phyloP scores from a whole-genome alignment of 1,284 basidiomycete species.

The Vanrija sp. region DNA sequence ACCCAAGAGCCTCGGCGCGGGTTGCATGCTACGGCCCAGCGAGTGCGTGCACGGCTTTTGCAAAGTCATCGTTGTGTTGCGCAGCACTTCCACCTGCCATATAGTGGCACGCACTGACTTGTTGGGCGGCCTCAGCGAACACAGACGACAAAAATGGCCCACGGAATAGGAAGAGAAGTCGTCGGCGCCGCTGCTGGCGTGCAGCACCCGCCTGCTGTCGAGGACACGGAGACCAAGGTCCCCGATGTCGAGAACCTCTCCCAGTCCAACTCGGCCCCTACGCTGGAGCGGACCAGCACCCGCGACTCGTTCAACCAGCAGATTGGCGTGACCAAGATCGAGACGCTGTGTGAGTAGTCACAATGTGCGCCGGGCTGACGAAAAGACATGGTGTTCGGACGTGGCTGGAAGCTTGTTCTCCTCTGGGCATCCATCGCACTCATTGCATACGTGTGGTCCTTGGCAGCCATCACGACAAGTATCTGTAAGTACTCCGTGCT shows the following conservation, averaged over 20 bases:
- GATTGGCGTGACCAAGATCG: slow-evolving; percentile 41
- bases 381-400: slow-evolving; percentile 31
- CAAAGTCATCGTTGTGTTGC: too few species aligned
- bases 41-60: too few species aligned
- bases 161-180: neutral
- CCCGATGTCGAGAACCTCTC: neutral
- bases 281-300: neutral
- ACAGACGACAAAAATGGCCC: too few species aligned
- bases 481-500: slow-evolving; percentile 14
- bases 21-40: too few species aligned
- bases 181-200: neutral
- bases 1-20: too few species aligned
- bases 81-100: too few species aligned
- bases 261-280: too few species aligned
- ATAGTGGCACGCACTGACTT: too few species aligned
- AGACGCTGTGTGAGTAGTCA: slow-evolving; percentile 27
- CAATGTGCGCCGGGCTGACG: neutral
- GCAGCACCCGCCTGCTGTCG: neutral
- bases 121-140: neutral
- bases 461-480: slow-evolving; percentile 30
- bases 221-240: slow-evolving; percentile 2
- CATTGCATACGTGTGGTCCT: slow-evolving; percentile 28
- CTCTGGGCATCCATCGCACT: slow-evolving; percentile 33
- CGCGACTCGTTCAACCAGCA: slow-evolving; percentile 19
- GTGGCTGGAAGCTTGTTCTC: slow-evolving; percentile 21